Conservation (phyloP, 192 early-diverging fungal species). For the Cladochytrium replicatum region DNA sequence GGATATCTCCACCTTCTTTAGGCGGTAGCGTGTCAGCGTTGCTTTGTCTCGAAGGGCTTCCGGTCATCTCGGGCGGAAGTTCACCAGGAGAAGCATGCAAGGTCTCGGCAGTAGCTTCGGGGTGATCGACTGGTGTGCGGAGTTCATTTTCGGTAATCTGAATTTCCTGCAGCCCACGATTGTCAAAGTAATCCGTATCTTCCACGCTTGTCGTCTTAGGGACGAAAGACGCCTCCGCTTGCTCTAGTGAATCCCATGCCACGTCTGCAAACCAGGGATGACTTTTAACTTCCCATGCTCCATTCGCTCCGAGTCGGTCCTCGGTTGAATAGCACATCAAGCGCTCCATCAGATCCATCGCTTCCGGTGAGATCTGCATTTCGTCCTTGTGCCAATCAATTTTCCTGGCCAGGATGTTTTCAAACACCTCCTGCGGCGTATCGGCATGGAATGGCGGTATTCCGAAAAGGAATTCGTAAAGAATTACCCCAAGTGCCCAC, state of each 20-base stretch:
- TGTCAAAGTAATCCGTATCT: slow-evolving; percentile 93
- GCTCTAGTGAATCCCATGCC: slow-evolving; percentile 58
- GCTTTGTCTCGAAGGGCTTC: no score
- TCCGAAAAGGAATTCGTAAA: slow-evolving; percentile 78
- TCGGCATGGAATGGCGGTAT: slow-evolving; percentile 74
- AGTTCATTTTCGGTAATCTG: no score
- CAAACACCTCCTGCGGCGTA: slow-evolving; percentile 70
- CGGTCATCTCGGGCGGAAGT: no score
- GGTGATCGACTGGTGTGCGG: no score
- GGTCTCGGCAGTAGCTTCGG: no score
- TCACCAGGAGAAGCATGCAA: no score
- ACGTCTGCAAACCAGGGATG: slow-evolving; percentile 67
- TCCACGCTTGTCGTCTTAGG: slow-evolving; percentile 65
- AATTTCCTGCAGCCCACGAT: slow-evolving; percentile 51
- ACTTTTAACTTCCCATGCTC: slow-evolving; percentile 64
- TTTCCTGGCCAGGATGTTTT: slow-evolving; percentile 62
- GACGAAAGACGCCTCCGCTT: slow-evolving; percentile 64
- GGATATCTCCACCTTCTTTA: not conserved
- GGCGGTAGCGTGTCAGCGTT: no score
- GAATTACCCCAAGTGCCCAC: slow-evolving; percentile 85
- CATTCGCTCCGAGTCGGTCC: slow-evolving; percentile 54
- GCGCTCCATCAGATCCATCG: slow-evolving; percentile 67
- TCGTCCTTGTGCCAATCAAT: slow-evolving; percentile 71
- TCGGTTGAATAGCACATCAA: slow-evolving; percentile 57
- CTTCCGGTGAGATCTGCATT: slow-evolving; percentile 59